Evolutionary conservation across 2,329 filamentous ascomycete genomes (phyloP), one percentile per base, ranked within the genome.

Genomic region (Talaromyces verruculosus): DNA sequence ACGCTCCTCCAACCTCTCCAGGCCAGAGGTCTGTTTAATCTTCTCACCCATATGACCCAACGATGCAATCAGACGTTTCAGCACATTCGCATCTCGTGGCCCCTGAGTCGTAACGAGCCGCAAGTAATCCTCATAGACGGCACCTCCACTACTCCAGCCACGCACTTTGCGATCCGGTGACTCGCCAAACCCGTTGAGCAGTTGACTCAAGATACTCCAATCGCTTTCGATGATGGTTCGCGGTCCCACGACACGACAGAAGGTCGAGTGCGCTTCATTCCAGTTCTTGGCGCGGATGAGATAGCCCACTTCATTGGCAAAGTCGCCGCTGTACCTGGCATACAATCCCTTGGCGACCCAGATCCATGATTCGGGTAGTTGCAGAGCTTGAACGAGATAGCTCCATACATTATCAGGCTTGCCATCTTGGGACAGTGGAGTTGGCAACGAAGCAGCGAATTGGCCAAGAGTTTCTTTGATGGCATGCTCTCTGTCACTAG

Each of bases 271-370:
- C 0, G 95, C 95, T 75, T 95, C 91, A 35, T 87, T 84, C 77
- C 88, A 91, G 49, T 91, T 88, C 45, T 86, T 85, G 1, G 93
- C 94, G 59, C 88, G 87, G 67, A 98, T 85, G 13, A 99, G 87
- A 72, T 89, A 95, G 64, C 89, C 85, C 10, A 94, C 91, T 77
- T 97, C 92, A 5, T 83, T 82, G 55, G 84, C 84, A 11, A 90
- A 84, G 74, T 93, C 88, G 69, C 88, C 87, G 72, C 85, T 87
- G 66, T 89, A 88, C 68, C 91, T 90, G 78, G 92, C 93, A 77
- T 90, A 90, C 15, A 94, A 83, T 13, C 93, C 93, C 74, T 93
- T 91, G 19, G 95, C 92, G 67, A 92, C 87, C 88, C 91, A 96
- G 61, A 98, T 84, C 93, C 94, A 96, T 3, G 85, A 77, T 1